phyloP scores from a whole-genome alignment of 1,284 basidiomycete species.

The Cerioporus squamosus region DNA sequence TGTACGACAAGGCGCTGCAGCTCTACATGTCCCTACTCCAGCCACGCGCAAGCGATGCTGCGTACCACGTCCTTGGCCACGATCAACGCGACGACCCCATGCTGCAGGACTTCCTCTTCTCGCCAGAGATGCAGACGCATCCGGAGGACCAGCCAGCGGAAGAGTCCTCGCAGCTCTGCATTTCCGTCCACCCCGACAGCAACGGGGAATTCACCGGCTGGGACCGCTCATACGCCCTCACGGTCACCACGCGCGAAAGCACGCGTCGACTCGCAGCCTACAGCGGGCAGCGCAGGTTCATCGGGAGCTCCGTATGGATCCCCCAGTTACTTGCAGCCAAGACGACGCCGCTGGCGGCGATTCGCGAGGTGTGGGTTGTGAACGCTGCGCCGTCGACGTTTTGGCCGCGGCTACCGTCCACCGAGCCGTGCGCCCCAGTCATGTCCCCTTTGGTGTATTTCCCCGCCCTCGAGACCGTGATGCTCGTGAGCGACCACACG shows the following conservation, averaged over 20 bases:
- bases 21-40: slow-evolving; percentile 1
- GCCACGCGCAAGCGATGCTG: neutral
- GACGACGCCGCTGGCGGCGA: neutral
- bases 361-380: slow-evolving; percentile 2
- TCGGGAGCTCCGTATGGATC: neutral
- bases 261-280: slow-evolving; percentile 3
- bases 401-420: neutral
- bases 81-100: neutral
- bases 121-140: neutral
- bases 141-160: neutral
- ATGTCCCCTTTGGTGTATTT: neutral
- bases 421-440: neutral
- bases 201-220: neutral
- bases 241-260: neutral
- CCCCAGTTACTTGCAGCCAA: neutral
- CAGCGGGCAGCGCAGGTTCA: neutral
- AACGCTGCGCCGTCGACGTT: neutral
- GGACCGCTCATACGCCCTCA: neutral
- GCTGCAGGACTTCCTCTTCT: neutral
- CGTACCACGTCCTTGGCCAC: slow-evolving; percentile 1
- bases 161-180: neutral
- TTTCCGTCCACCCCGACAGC: neutral
- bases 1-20: neutral
- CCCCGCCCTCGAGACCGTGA: neutral
- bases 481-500: too few species aligned